Evolutionary conservation across 768 basidiomycete genomes (phyloP), one percentile per base, ranked within the genome.

Genomic region (Stropharia rugosoannulata): DNA sequence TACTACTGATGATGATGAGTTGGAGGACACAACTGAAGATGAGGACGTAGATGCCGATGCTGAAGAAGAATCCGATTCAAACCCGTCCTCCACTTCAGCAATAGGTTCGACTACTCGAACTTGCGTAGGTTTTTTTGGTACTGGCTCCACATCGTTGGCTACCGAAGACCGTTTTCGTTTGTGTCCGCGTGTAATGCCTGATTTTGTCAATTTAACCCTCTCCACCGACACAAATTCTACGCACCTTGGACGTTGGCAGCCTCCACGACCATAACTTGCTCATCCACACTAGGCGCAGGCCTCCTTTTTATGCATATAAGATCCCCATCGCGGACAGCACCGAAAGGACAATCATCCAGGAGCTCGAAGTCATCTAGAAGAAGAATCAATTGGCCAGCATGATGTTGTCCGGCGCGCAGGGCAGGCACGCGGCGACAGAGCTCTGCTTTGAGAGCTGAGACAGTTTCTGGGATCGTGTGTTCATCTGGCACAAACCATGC

Each of bases 401-500:
- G 38, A 48, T 71, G 53, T 25, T 66, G 51, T 4, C 55, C 59
- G 5, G 62, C 57, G 19, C 61, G 67, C 27, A 81, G 59, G 4
- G 59, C 49, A 16, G 68, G 69, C 40, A 81, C 60, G 12, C 71
- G 62, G 10, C 44, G 58, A 49, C 71, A 77, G 25, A 82, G 59
- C 16, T 66, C 63, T 29, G 59, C 54, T 58, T 80, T 82, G 35
- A 82, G 67, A 36, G 75, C 69, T 2, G 58, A 41, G 4, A 80
- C 68, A 0, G 69, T 74, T n/a, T 58, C 56, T 16, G 66, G 62
- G 5, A 45, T 32, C 37, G 49, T 49, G 2, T 58, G 61, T 10
- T 61, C 51, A 39, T 73, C 69, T 27, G 76, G 72, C 16, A 73
- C 68, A 58, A 81, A 81, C 84, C 84, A 86, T 5, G 76, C 80